phyloP scores from a whole-genome alignment of 1,284 basidiomycete genomes.

The Apiotrichum gracile region DNA sequence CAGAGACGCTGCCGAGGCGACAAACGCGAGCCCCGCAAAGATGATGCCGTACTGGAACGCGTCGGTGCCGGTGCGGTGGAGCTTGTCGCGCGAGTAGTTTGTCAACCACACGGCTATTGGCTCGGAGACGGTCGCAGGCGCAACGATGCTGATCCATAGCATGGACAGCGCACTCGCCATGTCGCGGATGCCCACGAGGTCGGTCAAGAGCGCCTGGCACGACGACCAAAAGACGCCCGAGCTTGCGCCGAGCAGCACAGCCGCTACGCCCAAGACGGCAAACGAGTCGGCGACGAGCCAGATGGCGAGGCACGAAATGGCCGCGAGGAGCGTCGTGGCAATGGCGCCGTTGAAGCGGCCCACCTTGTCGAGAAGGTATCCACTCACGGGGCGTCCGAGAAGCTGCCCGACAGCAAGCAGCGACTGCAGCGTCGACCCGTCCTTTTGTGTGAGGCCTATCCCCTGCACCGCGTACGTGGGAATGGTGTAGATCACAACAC shows the following conservation, averaged over 20 bases:
- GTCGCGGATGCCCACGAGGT: slow-evolving; percentile 40
- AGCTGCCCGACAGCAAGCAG: slow-evolving; percentile 48
- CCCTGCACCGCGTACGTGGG: slow-evolving; percentile 46
- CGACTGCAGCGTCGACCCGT: slow-evolving; percentile 47
- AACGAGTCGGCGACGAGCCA: slow-evolving; percentile 48
- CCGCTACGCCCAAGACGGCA: slow-evolving; percentile 44
- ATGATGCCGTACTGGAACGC: slow-evolving; percentile 46
- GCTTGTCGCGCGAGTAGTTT: slow-evolving; percentile 33
- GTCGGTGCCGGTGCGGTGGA: slow-evolving; percentile 31
- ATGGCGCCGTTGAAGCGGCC: slow-evolving; percentile 48
- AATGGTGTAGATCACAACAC: slow-evolving; percentile 47
- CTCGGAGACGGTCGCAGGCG: slow-evolving; percentile 41
- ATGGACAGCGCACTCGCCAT: slow-evolving; percentile 46
- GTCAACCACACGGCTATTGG: slow-evolving; percentile 47
- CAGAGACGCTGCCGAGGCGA: slow-evolving; percentile 30
- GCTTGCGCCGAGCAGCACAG: slow-evolving; percentile 45
- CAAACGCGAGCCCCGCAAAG: slow-evolving; percentile 42
- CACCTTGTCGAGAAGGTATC: slow-evolving; percentile 42
- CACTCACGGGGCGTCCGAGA: slow-evolving; percentile 46
- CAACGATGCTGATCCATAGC: slow-evolving; percentile 43
- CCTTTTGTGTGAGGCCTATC: slow-evolving; percentile 45
- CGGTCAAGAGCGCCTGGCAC: slow-evolving; percentile 15
- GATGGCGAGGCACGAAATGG: slow-evolving; percentile 45
- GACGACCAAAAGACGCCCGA: slow-evolving; percentile 16
- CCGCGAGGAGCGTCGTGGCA: slow-evolving; percentile 42